Percentiles rank a stretch among this genome's conserved stretches.
Evolutionary conservation across 805 yeast genomes (phyloP).

Genomic region (Debaryomyces tyrocola): DNA sequence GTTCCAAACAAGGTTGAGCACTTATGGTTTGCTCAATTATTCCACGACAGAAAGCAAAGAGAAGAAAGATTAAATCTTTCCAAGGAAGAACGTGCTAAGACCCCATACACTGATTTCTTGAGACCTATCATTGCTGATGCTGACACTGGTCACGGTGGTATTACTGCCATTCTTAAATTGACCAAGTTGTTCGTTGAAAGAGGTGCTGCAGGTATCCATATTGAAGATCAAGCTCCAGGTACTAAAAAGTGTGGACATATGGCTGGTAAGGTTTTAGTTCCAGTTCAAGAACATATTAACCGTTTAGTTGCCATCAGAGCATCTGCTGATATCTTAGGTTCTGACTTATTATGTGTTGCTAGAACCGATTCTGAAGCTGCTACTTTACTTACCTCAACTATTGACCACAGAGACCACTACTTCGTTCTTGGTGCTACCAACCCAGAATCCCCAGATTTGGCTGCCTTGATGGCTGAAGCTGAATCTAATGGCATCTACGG

Average conservation of each 20-base stretch:
- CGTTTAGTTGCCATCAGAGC: conserved; percentile 92
- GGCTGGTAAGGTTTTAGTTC: conserved; percentile 98
- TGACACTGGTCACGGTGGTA: conserved; percentile 99
- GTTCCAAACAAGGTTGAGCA: conserved; percentile 98
- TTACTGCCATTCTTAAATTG: conserved; percentile 92
- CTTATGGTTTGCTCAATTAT: conserved; percentile 91
- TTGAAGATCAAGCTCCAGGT: conserved; percentile 99
- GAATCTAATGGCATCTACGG: conserved; percentile 75
- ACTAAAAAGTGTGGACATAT: conserved; percentile 98
- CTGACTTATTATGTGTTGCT: conserved; percentile 84
- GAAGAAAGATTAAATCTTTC: conserved; percentile 72
- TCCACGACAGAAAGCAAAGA: conserved; percentile 96
- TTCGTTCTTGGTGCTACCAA: conserved; percentile 90
- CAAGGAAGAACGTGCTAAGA: conserved; percentile 63
- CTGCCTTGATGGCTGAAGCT: conserved; percentile 77
- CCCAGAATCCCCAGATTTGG: conserved; percentile 72
- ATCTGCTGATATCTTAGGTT: conserved; percentile 89
- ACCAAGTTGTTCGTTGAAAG: conserved; percentile 95
- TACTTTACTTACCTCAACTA: conserved; percentile 88
- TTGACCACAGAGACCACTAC: conserved; percentile 92
- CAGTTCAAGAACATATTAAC: conserved; percentile 96
- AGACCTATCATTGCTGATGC: conserved; percentile 97
- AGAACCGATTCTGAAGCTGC: conserved; percentile 99
- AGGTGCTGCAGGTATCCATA: conserved; percentile 98
- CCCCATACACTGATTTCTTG: conserved; percentile 79